phyloP scores from a whole-genome alignment of 2,329 filamentous ascomycete genomes.

The Sphaerulina musiva region DNA sequence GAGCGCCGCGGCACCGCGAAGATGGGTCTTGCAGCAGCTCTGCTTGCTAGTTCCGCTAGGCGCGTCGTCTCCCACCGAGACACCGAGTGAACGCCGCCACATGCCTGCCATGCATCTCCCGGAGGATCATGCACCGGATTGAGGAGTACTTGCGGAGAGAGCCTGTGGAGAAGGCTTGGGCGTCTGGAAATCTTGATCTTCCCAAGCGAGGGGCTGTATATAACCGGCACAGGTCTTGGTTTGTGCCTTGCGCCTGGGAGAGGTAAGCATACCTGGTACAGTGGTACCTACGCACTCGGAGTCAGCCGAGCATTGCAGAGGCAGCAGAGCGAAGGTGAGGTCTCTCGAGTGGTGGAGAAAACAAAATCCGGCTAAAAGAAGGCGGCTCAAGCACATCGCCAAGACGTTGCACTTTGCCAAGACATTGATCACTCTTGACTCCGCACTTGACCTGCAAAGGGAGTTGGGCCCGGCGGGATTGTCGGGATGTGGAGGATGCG shows the following conservation, averaged over 20 bases:
- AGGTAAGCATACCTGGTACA: too few relatives aligned
- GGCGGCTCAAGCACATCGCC: background rate
- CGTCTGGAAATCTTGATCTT: background rate
- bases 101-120: slow-evolving; percentile 3
- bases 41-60: background rate
- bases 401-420: background rate
- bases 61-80: background rate
- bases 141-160: slow-evolving; percentile 5
- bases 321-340: background rate
- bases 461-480: background rate
- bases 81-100: slow-evolving; percentile 4
- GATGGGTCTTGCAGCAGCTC: background rate
- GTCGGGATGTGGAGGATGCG: slow-evolving; percentile 7
- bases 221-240: too few relatives aligned
- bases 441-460: slow-evolving; percentile 1
- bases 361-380: slow-evolving; percentile 1
- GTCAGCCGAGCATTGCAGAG: too few relatives aligned
- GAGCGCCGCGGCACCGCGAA: background rate
- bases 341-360: background rate
- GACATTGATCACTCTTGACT: background rate
- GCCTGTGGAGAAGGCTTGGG: background rate
- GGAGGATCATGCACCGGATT: background rate
- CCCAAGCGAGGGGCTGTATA: too few relatives aligned
- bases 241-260: too few relatives aligned
- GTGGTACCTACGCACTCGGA: background rate